phyloP scores from a whole-genome alignment of 169 alveolate genomes.

The Toxoplasma gondii region DNA sequence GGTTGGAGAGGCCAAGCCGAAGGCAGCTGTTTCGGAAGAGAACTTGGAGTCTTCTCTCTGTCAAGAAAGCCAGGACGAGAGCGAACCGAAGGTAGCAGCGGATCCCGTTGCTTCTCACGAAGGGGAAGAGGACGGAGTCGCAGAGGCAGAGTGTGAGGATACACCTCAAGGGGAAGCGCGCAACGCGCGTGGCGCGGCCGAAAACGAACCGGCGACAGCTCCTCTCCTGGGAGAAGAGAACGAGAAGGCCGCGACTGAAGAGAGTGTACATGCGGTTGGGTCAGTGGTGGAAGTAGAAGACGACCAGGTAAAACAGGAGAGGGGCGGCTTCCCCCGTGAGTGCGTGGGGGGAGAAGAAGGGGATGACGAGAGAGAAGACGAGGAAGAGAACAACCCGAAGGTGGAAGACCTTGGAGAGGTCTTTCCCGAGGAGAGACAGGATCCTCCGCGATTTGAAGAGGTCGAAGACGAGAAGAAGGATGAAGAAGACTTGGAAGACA shows the following conservation, averaged over 20 bases:
- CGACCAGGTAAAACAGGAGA: background rate
- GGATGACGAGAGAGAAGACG: constrained; percentile 9
- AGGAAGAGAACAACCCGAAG: constrained; percentile 16
- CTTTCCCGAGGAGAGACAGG: background rate
- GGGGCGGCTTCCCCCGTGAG: background rate
- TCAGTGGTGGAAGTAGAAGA: background rate
- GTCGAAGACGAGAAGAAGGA: constrained; percentile 68
- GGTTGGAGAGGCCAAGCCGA: too few species aligned
- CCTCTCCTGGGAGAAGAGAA: background rate
- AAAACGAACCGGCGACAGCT: background rate
- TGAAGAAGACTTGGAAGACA: constrained; percentile 27
- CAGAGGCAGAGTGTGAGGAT: background rate
- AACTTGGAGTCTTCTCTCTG: too few species aligned
- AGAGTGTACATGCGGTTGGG: background rate
- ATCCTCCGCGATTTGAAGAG: constrained; percentile 61
- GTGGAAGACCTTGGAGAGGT: constrained; percentile 33
- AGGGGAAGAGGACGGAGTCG: background rate
- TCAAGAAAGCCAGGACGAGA: too few species aligned
- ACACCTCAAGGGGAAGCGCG: background rate
- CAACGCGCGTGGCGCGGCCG: background rate
- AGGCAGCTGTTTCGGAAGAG: too few species aligned
- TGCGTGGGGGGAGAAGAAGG: background rate
- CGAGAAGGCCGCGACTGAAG: background rate
- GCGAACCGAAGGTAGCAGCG: too few species aligned
- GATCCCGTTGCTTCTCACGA: too few species aligned